Conservation (phyloP, 805 yeast species). For the Saturnispora mendoncae region DNA sequence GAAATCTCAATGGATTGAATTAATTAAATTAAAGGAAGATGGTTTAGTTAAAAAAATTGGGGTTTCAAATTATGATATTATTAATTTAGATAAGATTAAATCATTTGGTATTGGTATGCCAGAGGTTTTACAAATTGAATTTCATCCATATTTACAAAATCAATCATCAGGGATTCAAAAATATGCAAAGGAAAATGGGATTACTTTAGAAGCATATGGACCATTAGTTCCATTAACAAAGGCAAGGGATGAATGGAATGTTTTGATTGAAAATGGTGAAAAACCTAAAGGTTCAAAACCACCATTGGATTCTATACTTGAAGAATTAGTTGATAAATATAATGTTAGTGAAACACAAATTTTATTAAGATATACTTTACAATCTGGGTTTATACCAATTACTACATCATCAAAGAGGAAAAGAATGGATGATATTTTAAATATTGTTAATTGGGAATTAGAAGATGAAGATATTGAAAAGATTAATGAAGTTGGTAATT, state of each 20-base stretch:
- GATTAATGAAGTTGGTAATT: constrained; percentile 23
- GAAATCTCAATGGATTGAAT: constrained; percentile 38
- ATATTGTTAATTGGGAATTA: constrained; percentile 28
- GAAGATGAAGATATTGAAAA: constrained; percentile 24
- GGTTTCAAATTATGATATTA: constrained; percentile 49
- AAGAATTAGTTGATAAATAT: constrained; percentile 29
- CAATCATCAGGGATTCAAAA: constrained; percentile 46
- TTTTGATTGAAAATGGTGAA: constrained; percentile 2
- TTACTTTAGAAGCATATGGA: constrained; percentile 37
- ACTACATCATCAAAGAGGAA: constrained; percentile 37
- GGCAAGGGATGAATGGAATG: constrained; percentile 16
- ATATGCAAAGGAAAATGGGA: constrained; percentile 28
- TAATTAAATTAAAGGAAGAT: constrained; percentile 40
- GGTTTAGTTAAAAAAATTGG: constrained; percentile 39
- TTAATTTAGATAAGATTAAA: constrained; percentile 36
- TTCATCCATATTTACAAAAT: constrained; percentile 51
- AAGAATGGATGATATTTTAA: constrained; percentile 33
- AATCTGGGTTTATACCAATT: constrained; percentile 36
- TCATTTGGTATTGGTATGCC: constrained; percentile 37
- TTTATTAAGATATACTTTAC: constrained; percentile 37
- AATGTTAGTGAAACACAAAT: constrained; percentile 32
- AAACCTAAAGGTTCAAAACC: constrained; percentile 12
- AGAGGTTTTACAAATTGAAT: constrained; percentile 56
- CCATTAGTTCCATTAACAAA: constrained; percentile 37
- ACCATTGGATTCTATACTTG: constrained; percentile 28